Evolutionary conservation across 2,329 filamentous ascomycete genomes (phyloP).

Genomic region (Aspergillus transmontanensis): DNA sequence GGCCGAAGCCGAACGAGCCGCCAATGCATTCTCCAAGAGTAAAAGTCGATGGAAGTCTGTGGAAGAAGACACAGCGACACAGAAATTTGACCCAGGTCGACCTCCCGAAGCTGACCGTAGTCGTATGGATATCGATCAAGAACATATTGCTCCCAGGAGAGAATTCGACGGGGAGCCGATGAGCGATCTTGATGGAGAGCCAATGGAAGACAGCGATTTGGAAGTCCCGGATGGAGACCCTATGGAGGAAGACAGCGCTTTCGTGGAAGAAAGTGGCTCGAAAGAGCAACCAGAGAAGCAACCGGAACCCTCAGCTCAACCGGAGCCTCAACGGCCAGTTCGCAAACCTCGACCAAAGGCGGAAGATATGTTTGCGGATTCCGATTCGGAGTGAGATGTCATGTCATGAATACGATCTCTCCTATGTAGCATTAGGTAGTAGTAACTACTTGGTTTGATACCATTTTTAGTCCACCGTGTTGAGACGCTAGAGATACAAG

Average conservation of each 20-base stretch:
- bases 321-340: conserved; percentile 33
- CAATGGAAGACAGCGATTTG: conserved; percentile 53
- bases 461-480: background rate
- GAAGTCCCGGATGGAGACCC: conserved; percentile 53
- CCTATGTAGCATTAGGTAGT: background rate
- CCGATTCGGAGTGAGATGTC: conserved; percentile 56
- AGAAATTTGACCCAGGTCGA: conserved; percentile 32
- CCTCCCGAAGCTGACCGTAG: conserved; percentile 28
- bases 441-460: background rate
- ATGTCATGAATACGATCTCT: background rate
- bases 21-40: conserved; percentile 39
- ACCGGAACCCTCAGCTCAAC: conserved; percentile 28
- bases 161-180: conserved; percentile 47
- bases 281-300: conserved; percentile 24
- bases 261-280: conserved; percentile 32
- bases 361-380: conserved; percentile 86
- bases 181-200: conserved; percentile 48
- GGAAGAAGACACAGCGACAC: conserved; percentile 42
- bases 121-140: conserved; percentile 38
- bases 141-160: conserved; percentile 36
- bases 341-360: conserved; percentile 69
- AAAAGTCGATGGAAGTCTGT: conserved; percentile 52
- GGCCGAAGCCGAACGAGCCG: conserved; percentile 43
- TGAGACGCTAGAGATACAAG: background rate
- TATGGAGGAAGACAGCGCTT: conserved; percentile 48